Percentiles rank a stretch among this genome's conserved stretches.
phyloP scores from a whole-genome alignment of 768 basidiomycete species.

The Suillus ampliporus region DNA sequence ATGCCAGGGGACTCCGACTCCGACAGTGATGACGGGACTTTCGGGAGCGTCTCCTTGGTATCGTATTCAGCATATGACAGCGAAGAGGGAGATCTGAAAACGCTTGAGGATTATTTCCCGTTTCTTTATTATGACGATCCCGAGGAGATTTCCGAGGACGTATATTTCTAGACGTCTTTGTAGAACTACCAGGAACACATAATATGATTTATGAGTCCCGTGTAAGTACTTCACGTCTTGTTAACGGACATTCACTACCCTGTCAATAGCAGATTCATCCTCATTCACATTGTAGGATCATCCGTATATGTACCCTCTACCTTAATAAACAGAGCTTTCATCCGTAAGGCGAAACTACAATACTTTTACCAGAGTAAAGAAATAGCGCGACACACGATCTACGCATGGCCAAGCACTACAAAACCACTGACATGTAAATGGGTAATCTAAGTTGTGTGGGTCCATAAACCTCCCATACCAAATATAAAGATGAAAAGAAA shows the following conservation, averaged over 20 bases:
- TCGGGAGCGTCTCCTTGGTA: not conserved
- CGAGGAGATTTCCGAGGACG: not conserved
- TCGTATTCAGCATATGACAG: slow-evolving; percentile 15
- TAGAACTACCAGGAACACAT: not conserved
- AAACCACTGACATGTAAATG: slow-evolving; percentile 34
- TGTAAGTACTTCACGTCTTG: not conserved
- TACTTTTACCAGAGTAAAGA: slow-evolving; percentile 33
- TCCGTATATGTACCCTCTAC: not conserved
- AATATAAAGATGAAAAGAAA: slow-evolving; percentile 19
- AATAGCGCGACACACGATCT: slow-evolving; percentile 10
- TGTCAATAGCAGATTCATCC: not conserved
- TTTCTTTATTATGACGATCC: not conserved
- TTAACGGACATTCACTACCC: not conserved
- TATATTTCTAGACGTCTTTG: not conserved
- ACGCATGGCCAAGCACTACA: slow-evolving; percentile 50
- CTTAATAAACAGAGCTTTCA: slow-evolving; percentile 11
- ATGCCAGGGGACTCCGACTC: not conserved
- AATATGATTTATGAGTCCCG: not conserved
- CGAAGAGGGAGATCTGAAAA: slow-evolving; percentile 14
- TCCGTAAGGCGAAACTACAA: slow-evolving; percentile 23
- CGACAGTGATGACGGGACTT: slow-evolving; percentile 1
- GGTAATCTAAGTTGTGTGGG: slow-evolving; percentile 14
- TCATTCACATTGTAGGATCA: not conserved
- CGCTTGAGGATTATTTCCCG: not conserved
- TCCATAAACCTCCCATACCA: slow-evolving; percentile 25